phyloP scores from a whole-genome alignment of 2,329 filamentous ascomycete species.

The Rutstroemia sp. region DNA sequence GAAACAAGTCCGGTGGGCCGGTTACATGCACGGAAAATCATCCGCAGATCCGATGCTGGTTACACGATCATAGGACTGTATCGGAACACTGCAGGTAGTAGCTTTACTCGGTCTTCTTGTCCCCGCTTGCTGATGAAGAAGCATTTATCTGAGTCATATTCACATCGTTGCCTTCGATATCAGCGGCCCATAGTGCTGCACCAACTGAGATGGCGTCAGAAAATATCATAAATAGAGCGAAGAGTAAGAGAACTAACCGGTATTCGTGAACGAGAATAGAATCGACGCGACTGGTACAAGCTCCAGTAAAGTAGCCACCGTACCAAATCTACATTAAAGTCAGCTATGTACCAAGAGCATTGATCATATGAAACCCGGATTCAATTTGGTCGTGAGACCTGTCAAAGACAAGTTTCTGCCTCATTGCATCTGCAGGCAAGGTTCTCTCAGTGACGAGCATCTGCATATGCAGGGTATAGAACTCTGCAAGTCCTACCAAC shows the following conservation, averaged over 20 bases:
- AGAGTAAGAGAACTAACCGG: conserved; percentile 38
- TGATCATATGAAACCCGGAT: neutral
- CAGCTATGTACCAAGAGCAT: neutral
- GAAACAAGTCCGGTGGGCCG: neutral
- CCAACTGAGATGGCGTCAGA: conserved; percentile 50
- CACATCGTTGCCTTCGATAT: conserved; percentile 51
- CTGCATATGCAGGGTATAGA: neutral
- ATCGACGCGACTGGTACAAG: conserved; percentile 78
- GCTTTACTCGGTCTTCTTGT: conserved; percentile 16
- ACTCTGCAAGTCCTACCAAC: neutral
- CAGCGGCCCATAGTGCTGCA: conserved; percentile 89
- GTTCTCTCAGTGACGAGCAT: neutral
- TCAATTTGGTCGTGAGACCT: neutral
- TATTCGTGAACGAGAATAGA: conserved; percentile 84
- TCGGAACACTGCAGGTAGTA: conserved; percentile 17
- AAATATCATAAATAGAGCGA: neutral
- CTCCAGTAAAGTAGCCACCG: conserved; percentile 71
- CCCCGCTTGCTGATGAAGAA: conserved; percentile 11
- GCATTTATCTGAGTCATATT: conserved; percentile 23
- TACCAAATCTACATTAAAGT: conserved; percentile 56
- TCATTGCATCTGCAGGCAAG: neutral
- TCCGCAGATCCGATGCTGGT: neutral
- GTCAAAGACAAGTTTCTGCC: neutral
- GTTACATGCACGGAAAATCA: neutral
- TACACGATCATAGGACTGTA: conserved; percentile 3